phyloP scores from a whole-genome alignment of 352 stramenopile genomes.

The Discostella stelligera region DNA sequence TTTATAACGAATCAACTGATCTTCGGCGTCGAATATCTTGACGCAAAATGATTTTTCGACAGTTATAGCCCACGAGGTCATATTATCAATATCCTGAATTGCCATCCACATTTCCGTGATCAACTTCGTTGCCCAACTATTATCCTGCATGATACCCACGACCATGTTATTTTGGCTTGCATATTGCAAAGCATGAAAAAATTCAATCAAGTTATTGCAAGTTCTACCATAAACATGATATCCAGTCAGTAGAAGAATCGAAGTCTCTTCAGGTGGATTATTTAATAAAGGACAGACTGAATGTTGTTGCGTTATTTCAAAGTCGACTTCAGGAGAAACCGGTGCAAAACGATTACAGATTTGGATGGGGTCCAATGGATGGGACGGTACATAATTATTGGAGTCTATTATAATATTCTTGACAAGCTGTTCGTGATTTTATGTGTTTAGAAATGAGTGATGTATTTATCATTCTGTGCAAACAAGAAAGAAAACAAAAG shows the following conservation, averaged over 20 bases:
- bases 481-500: too few relatives aligned
- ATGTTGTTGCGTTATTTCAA: background rate
- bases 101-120: slow-evolving; percentile 41
- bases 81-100: slow-evolving; percentile 1
- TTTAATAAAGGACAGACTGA: background rate
- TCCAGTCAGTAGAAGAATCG: slow-evolving; percentile 25
- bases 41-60: slow-evolving; percentile 31
- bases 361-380: too few relatives aligned
- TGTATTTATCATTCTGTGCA: too few relatives aligned
- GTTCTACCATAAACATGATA: slow-evolving; percentile 20
- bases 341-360: too few relatives aligned
- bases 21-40: slow-evolving; percentile 26
- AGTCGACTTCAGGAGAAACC: too few relatives aligned
- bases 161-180: slow-evolving; percentile 20
- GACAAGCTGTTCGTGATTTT: too few relatives aligned
- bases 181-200: slow-evolving; percentile 42
- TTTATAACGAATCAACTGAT: background rate
- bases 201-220: slow-evolving; percentile 37
- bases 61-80: slow-evolving; percentile 5
- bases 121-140: slow-evolving; percentile 34
- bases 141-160: slow-evolving; percentile 20
- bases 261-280: background rate
- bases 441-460: too few relatives aligned
- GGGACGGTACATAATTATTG: too few relatives aligned
- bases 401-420: too few relatives aligned